These are phyloP conservation scores for Cercis canadensis DNA, from an alignment of 306 rosid genomes.

Conservation along the genomic window DNA sequence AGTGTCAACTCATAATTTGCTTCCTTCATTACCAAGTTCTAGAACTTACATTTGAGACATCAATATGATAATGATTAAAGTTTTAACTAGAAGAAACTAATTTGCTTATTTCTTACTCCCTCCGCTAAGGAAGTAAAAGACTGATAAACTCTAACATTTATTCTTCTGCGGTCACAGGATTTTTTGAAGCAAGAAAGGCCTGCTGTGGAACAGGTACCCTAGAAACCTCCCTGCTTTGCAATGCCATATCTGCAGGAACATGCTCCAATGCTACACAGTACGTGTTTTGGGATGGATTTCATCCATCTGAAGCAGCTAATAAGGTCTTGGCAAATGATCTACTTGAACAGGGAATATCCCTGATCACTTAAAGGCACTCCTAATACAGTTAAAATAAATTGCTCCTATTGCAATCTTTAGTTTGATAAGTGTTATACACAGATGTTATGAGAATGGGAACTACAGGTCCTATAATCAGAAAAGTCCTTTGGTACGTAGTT, in stretches of 20 bases:
- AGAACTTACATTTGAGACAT: neutral
- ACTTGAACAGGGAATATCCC: constrained; percentile 51
- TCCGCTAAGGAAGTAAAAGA: neutral
- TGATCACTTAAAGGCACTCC: constrained; percentile 28
- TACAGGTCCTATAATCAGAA: neutral
- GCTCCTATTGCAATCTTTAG: neutral
- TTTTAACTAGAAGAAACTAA: neutral
- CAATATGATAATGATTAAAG: neutral
- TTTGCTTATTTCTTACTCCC: neutral
- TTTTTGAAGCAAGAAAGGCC: constrained; percentile 60
- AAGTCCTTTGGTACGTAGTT: neutral
- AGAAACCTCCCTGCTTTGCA: constrained; percentile 68
- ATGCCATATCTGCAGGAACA: constrained; percentile 55
- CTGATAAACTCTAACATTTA: neutral
- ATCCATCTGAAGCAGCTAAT: constrained; percentile 69
- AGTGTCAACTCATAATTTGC: neutral
- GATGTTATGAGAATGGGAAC: neutral
- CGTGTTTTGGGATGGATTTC: constrained; percentile 74
- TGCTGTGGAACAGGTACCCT: constrained; percentile 73
- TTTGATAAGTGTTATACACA: neutral
- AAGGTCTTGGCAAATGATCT: constrained; percentile 57
- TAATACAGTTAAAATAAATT: neutral
- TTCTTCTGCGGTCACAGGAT: constrained; percentile 42
- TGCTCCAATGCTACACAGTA: constrained; percentile 61
- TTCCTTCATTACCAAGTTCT: neutral